Base-by-base conservation (phyloP, 345 rosid genomes). In the Physaria fendleri region DNA sequence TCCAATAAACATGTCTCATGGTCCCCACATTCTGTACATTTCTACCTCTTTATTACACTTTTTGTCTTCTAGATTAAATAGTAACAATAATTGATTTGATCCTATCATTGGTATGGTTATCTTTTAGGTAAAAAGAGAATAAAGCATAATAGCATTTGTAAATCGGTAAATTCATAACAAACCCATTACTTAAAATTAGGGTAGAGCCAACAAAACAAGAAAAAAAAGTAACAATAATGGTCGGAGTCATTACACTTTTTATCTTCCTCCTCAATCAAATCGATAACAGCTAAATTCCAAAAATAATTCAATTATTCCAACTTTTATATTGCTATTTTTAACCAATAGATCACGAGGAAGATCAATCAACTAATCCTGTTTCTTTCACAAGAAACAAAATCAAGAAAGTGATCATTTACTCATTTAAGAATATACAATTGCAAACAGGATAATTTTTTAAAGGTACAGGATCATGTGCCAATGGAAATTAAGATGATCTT, bases 1-100 rank as follows among this genome's bases (percentile, higher is more conserved):
- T 27, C 18, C 14, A 6, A 10, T 27, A 24, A 33, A 11, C 62
- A 45, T 10, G 18, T 34, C 3, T 18, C 13, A 21, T 49, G 38
- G 59, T 16, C 17, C 65, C 59, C 51, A n/a, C 16, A 10, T 22
- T 51, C 42, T 50, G 54, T 65, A 67, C 65, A 59, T 32, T 38
- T 29, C 42, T 55, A 47, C 49, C n/a, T 44, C 4, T 27, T 45
- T 47, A 17, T 56, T 46, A 38, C 33, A 38, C 33, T 34, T 21
- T 17, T 30, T 27, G 17, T 28, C n/a, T n/a, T n/a, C n/a, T n/a
- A n/a, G n/a, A n/a, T n/a, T n/a, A n/a, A n/a, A n/a, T n/a, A n/a
- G n/a, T n/a, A n/a, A n/a, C n/a, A n/a, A n/a, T n/a, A n/a, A n/a
- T n/a, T n/a, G n/a, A n/a, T n/a, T n/a, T n/a, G n/a, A n/a, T n/a